Evolutionary conservation across 768 basidiomycete species (phyloP), one percentile per base, ranked within the genome.

Genomic region (Pleurotus sapidus): DNA sequence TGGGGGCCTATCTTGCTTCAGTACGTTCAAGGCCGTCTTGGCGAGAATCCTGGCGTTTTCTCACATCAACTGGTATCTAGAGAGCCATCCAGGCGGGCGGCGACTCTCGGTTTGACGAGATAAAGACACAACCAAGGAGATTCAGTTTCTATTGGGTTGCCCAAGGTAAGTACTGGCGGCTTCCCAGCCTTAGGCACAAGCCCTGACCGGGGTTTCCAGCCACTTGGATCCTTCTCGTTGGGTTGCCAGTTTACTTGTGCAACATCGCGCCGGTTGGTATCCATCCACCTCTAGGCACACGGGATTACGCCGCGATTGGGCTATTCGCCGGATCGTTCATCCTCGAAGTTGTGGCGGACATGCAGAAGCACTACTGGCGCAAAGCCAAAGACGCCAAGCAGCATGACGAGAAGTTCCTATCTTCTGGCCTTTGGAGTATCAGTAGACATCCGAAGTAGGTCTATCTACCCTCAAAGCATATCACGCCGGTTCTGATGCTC

Each of bases 391-490:
- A 86, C 15, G 73, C 73, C 15, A 87, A 88, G 67, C 69, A 84
- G 58, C 89, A 91, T 64, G 78, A 87, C 46, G 84, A 91, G 60
- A 77, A 81, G 63, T 90, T 91, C 65, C 86, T 91, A 57, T 79
- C 79, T 6, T 74, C 72, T 25, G 89, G 89, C 1, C 68, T 90
- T 15, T 93, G 89, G 88, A 72, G 77, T 18, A 66, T 82, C 46
- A 84, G 82, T 61, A 71, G 89, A 23, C 90, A 91, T 62, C 89
- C 89, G 18, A 91, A 91, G 89, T 90, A 66, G 39, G 77, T 66
- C 45, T 46, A 54, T 45, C 40, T 34, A 12, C 38, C 4, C 27
- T 56, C 39, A 23, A 20, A 15, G n/a, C 39, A 24, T 40, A 23
- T 34, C 30, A 45, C 18, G 23, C 17, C 23, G 25, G 25, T 27